Percentiles rank a stretch among this genome's conserved stretches.
These are phyloP conservation scores for Dendrocalamus latiflorus DNA, from an alignment of 202 grass and related monocot species.

Conservation along the genomic window DNA sequence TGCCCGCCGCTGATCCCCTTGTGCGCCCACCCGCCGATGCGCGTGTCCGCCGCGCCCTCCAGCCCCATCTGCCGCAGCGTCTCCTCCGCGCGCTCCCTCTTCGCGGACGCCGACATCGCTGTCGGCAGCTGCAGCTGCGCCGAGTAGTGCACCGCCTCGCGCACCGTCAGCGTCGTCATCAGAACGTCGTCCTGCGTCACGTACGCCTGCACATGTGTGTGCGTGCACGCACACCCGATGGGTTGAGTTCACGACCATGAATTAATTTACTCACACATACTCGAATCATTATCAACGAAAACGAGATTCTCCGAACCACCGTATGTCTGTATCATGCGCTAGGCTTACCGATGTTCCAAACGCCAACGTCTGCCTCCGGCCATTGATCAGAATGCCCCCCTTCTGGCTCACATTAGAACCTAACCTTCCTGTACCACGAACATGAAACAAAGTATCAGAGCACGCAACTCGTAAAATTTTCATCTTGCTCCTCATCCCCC, in stretches of 20 bases:
- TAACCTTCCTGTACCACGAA: slow-evolving; percentile 36
- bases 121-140: slow-evolving; percentile 61
- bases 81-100: slow-evolving; percentile 63
- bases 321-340: not conserved
- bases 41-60: slow-evolving; percentile 47
- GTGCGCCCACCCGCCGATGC: slow-evolving; percentile 72
- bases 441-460: not conserved
- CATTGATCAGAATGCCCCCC: slow-evolving; percentile 78
- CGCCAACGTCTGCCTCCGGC: slow-evolving; percentile 56
- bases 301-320: not conserved
- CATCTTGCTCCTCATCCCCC: not conserved
- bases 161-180: slow-evolving; percentile 78
- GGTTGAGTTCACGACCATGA: not conserved
- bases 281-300: not conserved
- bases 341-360: slow-evolving; percentile 69
- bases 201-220: slow-evolving; percentile 36
- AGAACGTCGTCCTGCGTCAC: slow-evolving; percentile 81
- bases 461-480: not conserved
- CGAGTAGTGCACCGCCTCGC: slow-evolving; percentile 71
- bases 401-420: slow-evolving; percentile 61
- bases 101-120: slow-evolving; percentile 38
- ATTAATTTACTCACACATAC: not conserved
- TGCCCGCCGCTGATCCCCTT: slow-evolving; percentile 77
- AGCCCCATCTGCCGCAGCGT: slow-evolving; percentile 75
- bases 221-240: not conserved